Conservation (phyloP, 331 rosid species). For the Pyracantha coccinea region DNA sequence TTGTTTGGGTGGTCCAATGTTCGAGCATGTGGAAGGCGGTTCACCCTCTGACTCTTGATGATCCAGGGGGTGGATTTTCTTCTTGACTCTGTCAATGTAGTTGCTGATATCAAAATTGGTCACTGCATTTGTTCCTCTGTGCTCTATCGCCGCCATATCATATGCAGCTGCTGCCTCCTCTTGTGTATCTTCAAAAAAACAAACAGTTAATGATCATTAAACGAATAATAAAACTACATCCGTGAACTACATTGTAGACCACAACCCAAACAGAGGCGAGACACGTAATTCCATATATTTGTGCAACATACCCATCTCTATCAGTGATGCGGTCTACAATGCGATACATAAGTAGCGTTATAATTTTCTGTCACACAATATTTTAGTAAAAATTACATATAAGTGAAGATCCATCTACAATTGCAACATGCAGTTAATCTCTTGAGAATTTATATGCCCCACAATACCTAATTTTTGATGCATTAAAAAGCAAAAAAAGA, state of each 20-base stretch:
- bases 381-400: background rate
- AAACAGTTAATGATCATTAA: background rate
- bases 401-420: background rate
- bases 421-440: background rate
- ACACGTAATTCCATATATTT: background rate
- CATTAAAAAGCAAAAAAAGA: background rate
- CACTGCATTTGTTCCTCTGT: constrained; percentile 86
- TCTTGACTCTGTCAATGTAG: constrained; percentile 39
- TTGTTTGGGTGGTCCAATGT: constrained; percentile 15
- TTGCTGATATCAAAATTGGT: constrained; percentile 81
- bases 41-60: constrained; percentile 4
- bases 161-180: constrained; percentile 96
- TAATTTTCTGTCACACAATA: background rate
- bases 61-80: constrained; percentile 11
- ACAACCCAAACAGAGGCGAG: background rate
- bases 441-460: background rate
- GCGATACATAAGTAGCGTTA: background rate
- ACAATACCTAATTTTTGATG: background rate
- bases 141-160: constrained; percentile 79
- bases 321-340: background rate
- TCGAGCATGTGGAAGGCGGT: constrained; percentile 17
- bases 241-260: background rate
- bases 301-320: background rate
- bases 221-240: background rate
- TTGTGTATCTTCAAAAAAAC: constrained; percentile 52